phyloP scores from a whole-genome alignment of 2,329 filamentous ascomycete genomes.

The Biscogniauxia marginata region DNA sequence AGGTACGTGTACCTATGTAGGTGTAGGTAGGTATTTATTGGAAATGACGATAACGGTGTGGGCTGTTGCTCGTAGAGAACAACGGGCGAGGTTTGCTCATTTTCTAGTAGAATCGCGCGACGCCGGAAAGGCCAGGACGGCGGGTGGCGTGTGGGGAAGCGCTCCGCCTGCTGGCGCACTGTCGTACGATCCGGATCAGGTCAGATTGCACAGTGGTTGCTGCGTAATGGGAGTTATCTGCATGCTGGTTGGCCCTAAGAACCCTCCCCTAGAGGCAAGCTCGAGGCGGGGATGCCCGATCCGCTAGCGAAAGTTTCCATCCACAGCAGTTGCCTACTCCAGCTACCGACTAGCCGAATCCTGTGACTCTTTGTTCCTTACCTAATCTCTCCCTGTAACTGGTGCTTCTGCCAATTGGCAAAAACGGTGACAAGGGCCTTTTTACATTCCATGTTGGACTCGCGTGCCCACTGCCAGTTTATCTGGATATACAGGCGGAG shows the following conservation, averaged over 20 bases:
- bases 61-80: neutral
- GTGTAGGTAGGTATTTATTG: no score
- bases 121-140: neutral
- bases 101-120: constrained; percentile 10
- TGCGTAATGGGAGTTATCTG: constrained; percentile 19
- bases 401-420: no score
- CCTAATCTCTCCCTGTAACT: no score
- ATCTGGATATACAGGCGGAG: no score
- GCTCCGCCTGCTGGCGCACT: constrained; percentile 12
- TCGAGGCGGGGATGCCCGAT: constrained; percentile 17
- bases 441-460: no score
- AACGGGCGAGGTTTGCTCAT: constrained; percentile 11
- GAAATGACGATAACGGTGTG: neutral
- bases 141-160: constrained; percentile 8
- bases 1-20: no score
- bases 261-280: neutral
- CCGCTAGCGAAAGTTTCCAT: no score
- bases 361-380: no score
- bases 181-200: constrained; percentile 25
- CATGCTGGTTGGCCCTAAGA: constrained; percentile 6
- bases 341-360: no score
- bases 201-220: constrained; percentile 15
- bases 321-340: no score
- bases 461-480: no score
- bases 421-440: no score